These are phyloP conservation scores for Yamadazyma dendronema DNA, from an alignment of 1,139 yeast genomes.

Conservation along the genomic window DNA sequence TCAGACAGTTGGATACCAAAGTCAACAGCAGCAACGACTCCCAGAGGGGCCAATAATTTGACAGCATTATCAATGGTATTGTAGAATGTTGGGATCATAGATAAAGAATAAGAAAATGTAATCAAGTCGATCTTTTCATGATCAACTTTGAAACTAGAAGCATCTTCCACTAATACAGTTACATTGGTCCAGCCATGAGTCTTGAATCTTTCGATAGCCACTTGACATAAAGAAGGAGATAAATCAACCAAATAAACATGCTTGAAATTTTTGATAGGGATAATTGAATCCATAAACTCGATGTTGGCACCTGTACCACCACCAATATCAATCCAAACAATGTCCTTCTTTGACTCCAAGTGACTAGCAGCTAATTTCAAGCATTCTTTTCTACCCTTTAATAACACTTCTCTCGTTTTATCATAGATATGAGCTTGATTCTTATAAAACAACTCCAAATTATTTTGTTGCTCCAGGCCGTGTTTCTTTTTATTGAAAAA, in stretches of 20 bases:
- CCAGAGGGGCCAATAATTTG: conserved; percentile 50
- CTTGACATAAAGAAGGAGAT: conserved; percentile 71
- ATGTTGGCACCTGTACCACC: conserved; percentile 86
- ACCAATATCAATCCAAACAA: conserved; percentile 83
- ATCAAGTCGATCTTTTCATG: conserved; percentile 52
- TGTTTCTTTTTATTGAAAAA: conserved; percentile 37
- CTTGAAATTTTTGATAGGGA: conserved; percentile 53
- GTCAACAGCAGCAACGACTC: conserved; percentile 70
- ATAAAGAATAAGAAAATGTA: conserved; percentile 75
- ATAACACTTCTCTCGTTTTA: conserved; percentile 58
- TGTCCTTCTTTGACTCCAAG: conserved; percentile 38
- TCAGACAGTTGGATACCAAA: conserved; percentile 74
- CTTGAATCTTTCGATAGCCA: conserved; percentile 61
- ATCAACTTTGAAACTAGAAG: conserved; percentile 62
- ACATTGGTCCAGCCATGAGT: conserved; percentile 59
- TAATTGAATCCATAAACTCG: conserved; percentile 64
- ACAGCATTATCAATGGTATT: conserved; percentile 74
- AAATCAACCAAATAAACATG: conserved; percentile 73
- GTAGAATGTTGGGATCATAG: conserved; percentile 83
- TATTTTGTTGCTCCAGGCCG: conserved; percentile 49
- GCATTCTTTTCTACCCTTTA: conserved; percentile 71
- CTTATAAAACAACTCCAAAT: conserved; percentile 69
- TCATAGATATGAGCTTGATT: conserved; percentile 78
- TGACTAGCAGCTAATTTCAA: conserved; percentile 60
- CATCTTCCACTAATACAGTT: conserved; percentile 70